phyloP scores from a whole-genome alignment of 306 rosid species.

The Cotoneaster glaucophyllus region DNA sequence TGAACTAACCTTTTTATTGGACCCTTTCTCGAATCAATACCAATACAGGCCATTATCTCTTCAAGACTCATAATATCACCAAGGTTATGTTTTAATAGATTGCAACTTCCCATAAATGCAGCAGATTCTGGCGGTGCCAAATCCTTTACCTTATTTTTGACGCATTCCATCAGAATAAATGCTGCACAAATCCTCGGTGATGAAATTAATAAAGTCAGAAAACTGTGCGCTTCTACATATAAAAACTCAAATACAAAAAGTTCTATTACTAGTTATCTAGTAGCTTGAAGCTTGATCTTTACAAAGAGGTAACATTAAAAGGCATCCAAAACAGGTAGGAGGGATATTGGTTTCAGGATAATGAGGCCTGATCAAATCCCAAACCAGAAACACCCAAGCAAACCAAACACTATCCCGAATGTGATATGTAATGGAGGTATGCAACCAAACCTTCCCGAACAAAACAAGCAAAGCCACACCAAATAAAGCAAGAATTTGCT shows the following conservation, averaged over 20 bases:
- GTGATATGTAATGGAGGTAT: neutral
- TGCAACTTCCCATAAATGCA: constrained; percentile 39
- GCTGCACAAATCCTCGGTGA: constrained; percentile 28
- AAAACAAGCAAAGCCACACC: neutral
- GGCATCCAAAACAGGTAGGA: neutral
- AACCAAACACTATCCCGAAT: neutral
- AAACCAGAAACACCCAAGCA: neutral
- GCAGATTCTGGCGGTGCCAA: constrained; percentile 24
- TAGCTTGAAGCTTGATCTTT: neutral
- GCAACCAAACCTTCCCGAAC: neutral
- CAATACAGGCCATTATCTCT: constrained; percentile 37
- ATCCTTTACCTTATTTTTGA: constrained; percentile 42
- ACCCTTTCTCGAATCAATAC: constrained; percentile 26
- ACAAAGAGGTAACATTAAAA: neutral
- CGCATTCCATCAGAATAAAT: constrained; percentile 54
- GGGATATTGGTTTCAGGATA: neutral
- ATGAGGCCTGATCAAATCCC: neutral
- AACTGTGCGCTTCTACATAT: neutral
- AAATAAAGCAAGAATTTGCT: neutral
- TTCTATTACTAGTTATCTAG: neutral
- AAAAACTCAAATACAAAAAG: neutral
- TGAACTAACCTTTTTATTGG: constrained; percentile 22
- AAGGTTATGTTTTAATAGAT: constrained; percentile 35
- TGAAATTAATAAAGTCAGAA: neutral
- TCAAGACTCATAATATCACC: constrained; percentile 36